These are phyloP conservation scores for Cladosporium sp. DNA, from an alignment of 2,329 filamentous ascomycete genomes.

Conservation along the genomic window DNA sequence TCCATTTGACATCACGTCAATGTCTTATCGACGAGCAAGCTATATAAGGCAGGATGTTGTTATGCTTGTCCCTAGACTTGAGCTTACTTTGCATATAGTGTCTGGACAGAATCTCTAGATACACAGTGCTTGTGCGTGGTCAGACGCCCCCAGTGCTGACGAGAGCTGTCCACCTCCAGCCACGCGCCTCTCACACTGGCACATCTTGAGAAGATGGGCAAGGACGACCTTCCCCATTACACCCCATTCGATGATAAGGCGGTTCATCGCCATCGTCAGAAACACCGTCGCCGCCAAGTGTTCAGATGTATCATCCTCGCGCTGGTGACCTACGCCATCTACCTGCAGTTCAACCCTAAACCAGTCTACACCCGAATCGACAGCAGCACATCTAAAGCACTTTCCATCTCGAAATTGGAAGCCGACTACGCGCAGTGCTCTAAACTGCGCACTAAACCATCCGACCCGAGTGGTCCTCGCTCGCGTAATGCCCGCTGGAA, in stretches of 20 bases:
- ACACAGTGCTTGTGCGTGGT: too few relatives aligned
- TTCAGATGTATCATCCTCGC: conserved; percentile 13
- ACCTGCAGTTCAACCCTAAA: conserved; percentile 6
- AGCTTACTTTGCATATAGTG: too few relatives aligned
- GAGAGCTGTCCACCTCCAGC: background rate
- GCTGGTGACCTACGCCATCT: conserved; percentile 11
- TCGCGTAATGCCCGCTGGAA: conserved; percentile 59
- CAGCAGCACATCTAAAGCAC: conserved; percentile 34
- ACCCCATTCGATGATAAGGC: conserved; percentile 11
- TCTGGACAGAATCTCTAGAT: too few relatives aligned
- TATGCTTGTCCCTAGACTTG: too few relatives aligned
- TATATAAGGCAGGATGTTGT: background rate
- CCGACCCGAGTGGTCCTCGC: conserved; percentile 54
- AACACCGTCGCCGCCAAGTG: conserved; percentile 1
- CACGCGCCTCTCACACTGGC: background rate
- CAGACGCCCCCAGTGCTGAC: background rate
- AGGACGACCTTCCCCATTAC: conserved; percentile 17
- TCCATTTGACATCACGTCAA: background rate
- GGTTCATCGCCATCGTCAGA: background rate
- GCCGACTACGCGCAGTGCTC: conserved; percentile 55
- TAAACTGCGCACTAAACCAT: conserved; percentile 51
- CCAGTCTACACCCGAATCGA: conserved; percentile 1
- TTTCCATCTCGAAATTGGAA: conserved; percentile 53
- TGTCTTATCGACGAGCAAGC: background rate
- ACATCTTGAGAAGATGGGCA: conserved; percentile 10